Percentiles rank a stretch among this genome's conserved stretches.
Conservation (phyloP, 768 basidiomycete species). For the Tricholoma bakamatsutake region DNA sequence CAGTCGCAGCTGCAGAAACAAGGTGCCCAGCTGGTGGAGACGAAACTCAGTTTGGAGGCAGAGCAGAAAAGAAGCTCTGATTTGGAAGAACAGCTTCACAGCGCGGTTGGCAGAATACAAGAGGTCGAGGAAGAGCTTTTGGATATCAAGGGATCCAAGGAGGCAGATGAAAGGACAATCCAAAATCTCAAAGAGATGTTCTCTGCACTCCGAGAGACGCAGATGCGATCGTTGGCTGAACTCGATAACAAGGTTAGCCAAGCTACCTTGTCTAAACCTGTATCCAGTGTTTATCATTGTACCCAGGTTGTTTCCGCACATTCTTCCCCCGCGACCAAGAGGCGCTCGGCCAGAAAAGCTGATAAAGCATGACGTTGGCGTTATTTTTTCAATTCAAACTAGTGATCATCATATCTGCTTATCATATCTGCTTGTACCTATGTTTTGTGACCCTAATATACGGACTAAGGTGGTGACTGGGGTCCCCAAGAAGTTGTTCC, state of each 20-base stretch:
- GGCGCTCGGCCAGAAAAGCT: constrained; percentile 10
- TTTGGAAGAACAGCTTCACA: constrained; percentile 17
- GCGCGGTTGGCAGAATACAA: constrained; percentile 12
- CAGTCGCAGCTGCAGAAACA: constrained; percentile 10
- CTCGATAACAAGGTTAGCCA: constrained; percentile 30
- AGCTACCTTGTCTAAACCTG: background rate
- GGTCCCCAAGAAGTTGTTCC: too few relatives aligned
- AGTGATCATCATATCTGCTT: too few relatives aligned
- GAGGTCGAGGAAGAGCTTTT: constrained; percentile 28
- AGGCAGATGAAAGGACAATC: constrained; percentile 30
- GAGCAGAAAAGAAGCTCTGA: constrained; percentile 12
- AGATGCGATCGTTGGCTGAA: constrained; percentile 28
- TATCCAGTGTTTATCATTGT: background rate
- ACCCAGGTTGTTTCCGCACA: constrained; percentile 23
- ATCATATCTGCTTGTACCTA: too few relatives aligned
- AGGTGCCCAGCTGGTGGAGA: constrained; percentile 10
- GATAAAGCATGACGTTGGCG: background rate
- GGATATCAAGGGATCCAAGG: constrained; percentile 25
- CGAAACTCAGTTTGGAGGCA: constrained; percentile 9
- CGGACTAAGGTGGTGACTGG: too few relatives aligned
- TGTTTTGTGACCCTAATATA: too few relatives aligned
- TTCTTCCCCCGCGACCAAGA: constrained; percentile 21
- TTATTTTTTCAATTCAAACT: background rate
- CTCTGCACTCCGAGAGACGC: constrained; percentile 24
- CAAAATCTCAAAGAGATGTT: constrained; percentile 26